phyloP scores from a whole-genome alignment of 2,329 filamentous ascomycete species.

The Hortaea sp. region DNA sequence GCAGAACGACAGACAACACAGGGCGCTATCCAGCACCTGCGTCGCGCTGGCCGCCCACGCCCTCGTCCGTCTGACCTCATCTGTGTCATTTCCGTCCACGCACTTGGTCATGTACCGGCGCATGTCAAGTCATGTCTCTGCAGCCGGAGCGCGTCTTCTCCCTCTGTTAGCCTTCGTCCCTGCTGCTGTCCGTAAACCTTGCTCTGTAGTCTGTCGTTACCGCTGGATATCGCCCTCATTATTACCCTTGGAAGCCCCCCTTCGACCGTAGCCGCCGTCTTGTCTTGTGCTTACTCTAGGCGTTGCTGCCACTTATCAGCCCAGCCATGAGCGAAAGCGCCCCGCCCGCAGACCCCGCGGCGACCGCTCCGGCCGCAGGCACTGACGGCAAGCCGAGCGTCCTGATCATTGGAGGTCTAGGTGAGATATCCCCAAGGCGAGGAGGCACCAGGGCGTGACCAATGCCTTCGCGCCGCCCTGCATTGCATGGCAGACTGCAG shows the following conservation, averaged over 20 bases:
- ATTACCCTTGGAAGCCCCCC: too few relatives aligned
- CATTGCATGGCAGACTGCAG: not conserved
- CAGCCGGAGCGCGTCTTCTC: not conserved
- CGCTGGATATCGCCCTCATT: not conserved
- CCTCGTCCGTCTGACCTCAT: conserved; percentile 3
- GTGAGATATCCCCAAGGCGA: conserved; percentile 24
- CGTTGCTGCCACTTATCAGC: too few relatives aligned
- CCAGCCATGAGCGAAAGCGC: not conserved
- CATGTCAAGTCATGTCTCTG: conserved; percentile 2
- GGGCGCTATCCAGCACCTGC: too few relatives aligned
- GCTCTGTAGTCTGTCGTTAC: not conserved
- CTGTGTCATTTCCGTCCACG: conserved; percentile 4
- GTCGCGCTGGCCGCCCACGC: not conserved
- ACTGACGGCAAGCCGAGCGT: conserved; percentile 28
- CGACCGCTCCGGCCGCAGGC: not conserved
- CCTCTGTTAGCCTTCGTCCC: not conserved
- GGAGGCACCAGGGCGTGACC: not conserved
- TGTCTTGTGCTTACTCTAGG: too few relatives aligned
- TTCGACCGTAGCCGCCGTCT: too few relatives aligned
- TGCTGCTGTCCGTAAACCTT: not conserved
- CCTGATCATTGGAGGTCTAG: conserved; percentile 42
- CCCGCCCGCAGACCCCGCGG: not conserved
- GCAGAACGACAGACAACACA: too few relatives aligned
- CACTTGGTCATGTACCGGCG: not conserved
- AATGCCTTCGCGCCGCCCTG: not conserved